Conservation (phyloP, 2,329 filamentous ascomycete species). For the Ramularia collo-cygni region DNA sequence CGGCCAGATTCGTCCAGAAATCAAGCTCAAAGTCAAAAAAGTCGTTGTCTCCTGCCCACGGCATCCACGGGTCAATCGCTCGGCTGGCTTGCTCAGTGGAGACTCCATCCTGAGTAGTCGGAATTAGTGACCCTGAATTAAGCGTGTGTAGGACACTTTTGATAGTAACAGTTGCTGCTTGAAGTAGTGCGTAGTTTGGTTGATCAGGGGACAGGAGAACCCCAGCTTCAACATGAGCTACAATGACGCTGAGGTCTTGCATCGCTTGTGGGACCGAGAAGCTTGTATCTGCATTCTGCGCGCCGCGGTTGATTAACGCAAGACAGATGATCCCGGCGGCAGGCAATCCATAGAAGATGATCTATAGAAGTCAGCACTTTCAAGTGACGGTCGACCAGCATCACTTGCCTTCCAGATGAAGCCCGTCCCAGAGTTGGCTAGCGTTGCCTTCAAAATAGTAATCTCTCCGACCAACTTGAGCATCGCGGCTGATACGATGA, state of each 20-base stretch:
- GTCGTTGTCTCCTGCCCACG: constrained; percentile 12
- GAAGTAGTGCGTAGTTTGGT: constrained; percentile 27
- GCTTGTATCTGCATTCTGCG: neutral
- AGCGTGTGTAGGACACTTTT: constrained; percentile 22
- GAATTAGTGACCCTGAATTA: constrained; percentile 5
- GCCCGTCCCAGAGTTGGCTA: constrained; percentile 31
- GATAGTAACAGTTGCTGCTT: constrained; percentile 26
- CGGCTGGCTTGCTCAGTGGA: neutral
- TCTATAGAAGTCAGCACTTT: constrained; percentile 16
- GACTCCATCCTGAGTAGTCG: constrained; percentile 7
- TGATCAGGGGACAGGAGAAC: constrained; percentile 23
- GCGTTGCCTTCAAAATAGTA: constrained; percentile 24
- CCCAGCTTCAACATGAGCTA: constrained; percentile 28
- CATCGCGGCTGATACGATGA: constrained; percentile 26
- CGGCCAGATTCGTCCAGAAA: constrained; percentile 29
- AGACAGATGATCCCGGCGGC: constrained; percentile 31
- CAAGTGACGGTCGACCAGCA: neutral
- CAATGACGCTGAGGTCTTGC: constrained; percentile 28
- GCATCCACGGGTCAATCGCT: constrained; percentile 5
- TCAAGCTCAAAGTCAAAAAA: constrained; percentile 25
- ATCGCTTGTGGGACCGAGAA: constrained; percentile 18
- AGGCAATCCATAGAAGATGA: constrained; percentile 31
- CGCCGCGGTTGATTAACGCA: constrained; percentile 20
- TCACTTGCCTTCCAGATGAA: constrained; percentile 31
- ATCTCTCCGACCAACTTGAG: constrained; percentile 27